Evolutionary conservation across 805 yeast genomes (phyloP), one percentile per base, ranked within the genome.

Genomic region (Kuraishia hungarica): DNA sequence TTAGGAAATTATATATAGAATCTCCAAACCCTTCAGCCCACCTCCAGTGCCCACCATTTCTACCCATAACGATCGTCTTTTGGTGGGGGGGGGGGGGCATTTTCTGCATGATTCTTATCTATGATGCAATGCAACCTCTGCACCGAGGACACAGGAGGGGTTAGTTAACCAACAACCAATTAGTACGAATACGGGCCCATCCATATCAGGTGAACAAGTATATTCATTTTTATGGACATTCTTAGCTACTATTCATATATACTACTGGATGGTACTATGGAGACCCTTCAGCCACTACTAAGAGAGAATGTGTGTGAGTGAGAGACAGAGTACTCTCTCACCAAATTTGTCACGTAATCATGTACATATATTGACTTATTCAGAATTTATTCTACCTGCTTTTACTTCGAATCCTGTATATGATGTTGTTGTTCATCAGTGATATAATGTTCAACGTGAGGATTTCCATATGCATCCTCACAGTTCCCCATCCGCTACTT

Each of bases 11-110:
- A n/a, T n/a, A n/a, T n/a, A n/a, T n/a, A n/a, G n/a, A n/a, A n/a
- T n/a, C n/a, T n/a, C n/a, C n/a, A n/a, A n/a, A n/a, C n/a, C n/a
- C n/a, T n/a, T n/a, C n/a, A n/a, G n/a, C n/a, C n/a, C n/a, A n/a
- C n/a, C n/a, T n/a, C n/a, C n/a, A n/a, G n/a, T n/a, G n/a, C 24
- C 54, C 56, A 17, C 49, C 39, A 39, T 1, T 57, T 54, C 20
- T 55, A n/a, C 58, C 21, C 43, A 35, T 35, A 35, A 35, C 5
- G 17, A 15, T 13, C n/a, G n/a, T 35, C n/a, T 35, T 35, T 35
- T 35, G 43, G 43, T 35, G 43, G 43, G 43, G 43, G 43, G 11
- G n/a, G n/a, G n/a, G 43, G 43, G 29, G 8, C 5, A 26, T 26
- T 26, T 35, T 35, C 43, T 35, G 43, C 43, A 35, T 35, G 43